Evolutionary conservation across 768 basidiomycete genomes (phyloP), one percentile per base, ranked within the genome.

Genomic region (Coprinopsis strossmayeri): DNA sequence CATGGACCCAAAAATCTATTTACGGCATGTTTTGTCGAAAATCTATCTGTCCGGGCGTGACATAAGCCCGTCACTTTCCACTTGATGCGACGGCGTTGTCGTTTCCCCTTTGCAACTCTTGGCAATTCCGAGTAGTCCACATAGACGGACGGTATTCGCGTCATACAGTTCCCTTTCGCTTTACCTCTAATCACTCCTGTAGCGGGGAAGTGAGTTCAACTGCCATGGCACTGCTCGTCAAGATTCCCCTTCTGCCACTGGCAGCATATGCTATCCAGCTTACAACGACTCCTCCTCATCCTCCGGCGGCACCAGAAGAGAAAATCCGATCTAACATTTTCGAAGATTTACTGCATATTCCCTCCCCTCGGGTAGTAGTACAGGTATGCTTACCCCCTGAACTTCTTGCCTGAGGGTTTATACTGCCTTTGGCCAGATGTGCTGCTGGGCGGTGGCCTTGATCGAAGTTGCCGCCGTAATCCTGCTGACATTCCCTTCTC

Each of bases 271-370:
- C 3, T 13, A 28, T 39, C 15, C 74, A 75, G 25, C 59, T 67
- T 24, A 66, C 72, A 18, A 61, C 68, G 27, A 78, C 77, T 1
- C 73, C 78, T 34, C 78, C 70, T 20, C 63, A 72, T 28, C 68
- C 70, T 15, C 71, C 70, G 24, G 67, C 68, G 21, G 40, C 54
- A 3, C 52, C 53, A 35, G 61, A 63, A 20, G 69, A 73, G 45
- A 59, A 61, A 18, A 63, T 58, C 4, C 58, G 59, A 7, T 66
- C 66, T 5, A 70, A 67, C 2, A 59, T 54, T 17, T 53, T 71
- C 37, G 74, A 76, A 56, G 49, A 53, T 2, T 20, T 73, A 9
- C 27, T 77, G 20, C 64, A 62, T 43, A 67, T 67, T 46, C 59
- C 67, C 24, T 55, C 60, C 20, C 65, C 63, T 11, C 65, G 64